Evolutionary conservation across 2,329 filamentous ascomycete species (phyloP), one percentile per base, ranked within the genome.

Genomic region (Cladophialophora yegresii): DNA sequence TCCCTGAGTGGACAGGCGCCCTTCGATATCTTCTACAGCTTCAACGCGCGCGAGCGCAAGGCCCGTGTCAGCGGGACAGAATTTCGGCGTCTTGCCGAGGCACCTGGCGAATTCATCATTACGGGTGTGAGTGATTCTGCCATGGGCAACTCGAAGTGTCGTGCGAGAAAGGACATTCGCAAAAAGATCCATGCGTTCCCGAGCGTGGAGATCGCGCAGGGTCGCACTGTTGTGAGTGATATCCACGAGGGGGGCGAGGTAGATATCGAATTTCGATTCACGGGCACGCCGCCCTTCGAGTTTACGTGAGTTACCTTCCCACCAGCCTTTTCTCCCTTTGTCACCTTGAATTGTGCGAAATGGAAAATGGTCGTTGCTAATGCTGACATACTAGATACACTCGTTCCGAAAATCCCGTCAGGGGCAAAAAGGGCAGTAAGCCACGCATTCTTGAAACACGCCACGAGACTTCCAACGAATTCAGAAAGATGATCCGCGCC

Each of bases 181-280:
- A 96, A 96, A 77, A 83, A 84, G 6, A 96, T 99, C 71, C 95
- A 98, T 75, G 89, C 92, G 58, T 89, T 98, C 79, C 95, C 95
- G 2, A 93, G 90, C 64, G 96, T 97, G 54, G 89, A 89, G 70
- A 91, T 99, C 70, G 93, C 90, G 73, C 90, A 91, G 72, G 96
- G 96, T 32, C 85, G 85, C 67, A 88, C 91, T 64, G 86, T 88
- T 6, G 87, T 90, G 70, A 88, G 96, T 40, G 95, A 98, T 74
- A 99, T 99, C 67, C 96, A 98, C 76, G 93, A 99, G 80, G 95
- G 95, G 71, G 92, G 92, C 67, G 90, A 96, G 75, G 92, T 95
- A 0, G 91, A 97, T 74, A 92, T 99, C 58, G 80, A 92, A 7
- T 98, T 99, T 72, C 91, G 96, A 72, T 99, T 99, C 78, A 93